Base-by-base conservation (phyloP, 371 early-diverging fungal genomes). In the Basidiobolus meristosporus region DNA sequence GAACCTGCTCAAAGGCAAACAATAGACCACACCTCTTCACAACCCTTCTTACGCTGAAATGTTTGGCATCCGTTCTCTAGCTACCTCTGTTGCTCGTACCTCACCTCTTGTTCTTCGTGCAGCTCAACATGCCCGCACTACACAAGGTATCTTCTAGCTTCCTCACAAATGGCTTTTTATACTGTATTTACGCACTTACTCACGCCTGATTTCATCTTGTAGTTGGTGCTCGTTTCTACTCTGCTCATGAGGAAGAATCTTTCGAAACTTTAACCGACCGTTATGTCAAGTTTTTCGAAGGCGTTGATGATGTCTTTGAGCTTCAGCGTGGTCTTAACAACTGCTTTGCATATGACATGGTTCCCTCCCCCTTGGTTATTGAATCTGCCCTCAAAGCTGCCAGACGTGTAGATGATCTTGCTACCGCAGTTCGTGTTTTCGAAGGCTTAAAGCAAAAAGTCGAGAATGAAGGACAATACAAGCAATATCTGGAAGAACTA, bases 271-370 rank as follows among this genome's bases (percentile, higher is more conserved):
- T 77, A 60, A 79, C 71, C 23, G 72, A 68, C 47, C 77, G 83
- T 43, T 83, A 81, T 42, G 73, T 77, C 54, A 73, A 73, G 60
- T 83, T 82, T 68, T 95, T 95, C 59, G 76, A 82, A 47, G 72
- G 72, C 48, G 82, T 78, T 39, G 87, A 88, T 45, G 93, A 95
- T 65, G 72, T 84, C 51, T 92, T 89, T 56, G 96, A 96, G 66
- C 72, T 96, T 38, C 89, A 90, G 68, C 77, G 92, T 51, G 90
- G 92, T 34, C 70, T 96, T 53, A 92, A 91, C 79, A 89, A 92
- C 63, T 79, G 84, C 57, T 93, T 92, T 52, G 79, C 88, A 38
- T 86, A 89, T 58, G 91, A 91, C 70, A 72, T 89, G 55, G 91
- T 91, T n/a, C 95, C 92, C 37, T 64, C 88, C 28, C 70, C 82